Evolutionary conservation across 1,139 yeast genomes (phyloP).

Genomic region (Taphrina betulina): DNA sequence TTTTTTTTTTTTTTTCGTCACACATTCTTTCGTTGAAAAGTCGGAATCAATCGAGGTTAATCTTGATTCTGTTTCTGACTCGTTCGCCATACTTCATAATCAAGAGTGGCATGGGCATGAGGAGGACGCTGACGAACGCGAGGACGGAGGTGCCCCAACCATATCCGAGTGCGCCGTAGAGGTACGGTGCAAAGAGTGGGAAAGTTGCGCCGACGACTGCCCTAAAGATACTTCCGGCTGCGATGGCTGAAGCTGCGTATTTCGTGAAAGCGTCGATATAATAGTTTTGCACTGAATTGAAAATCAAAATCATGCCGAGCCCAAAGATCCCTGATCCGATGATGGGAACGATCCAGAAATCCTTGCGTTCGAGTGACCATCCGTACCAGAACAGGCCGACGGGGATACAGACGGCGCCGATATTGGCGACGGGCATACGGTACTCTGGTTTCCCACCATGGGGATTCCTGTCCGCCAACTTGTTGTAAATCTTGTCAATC

Average conservation of each 20-base stretch:
- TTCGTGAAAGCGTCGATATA: slow-evolving; percentile 55
- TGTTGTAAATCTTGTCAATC: slow-evolving; percentile 44
- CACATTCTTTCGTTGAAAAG: no score
- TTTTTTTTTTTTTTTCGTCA: no score
- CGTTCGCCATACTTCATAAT: slow-evolving; percentile 58
- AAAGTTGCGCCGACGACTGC: slow-evolving; percentile 62
- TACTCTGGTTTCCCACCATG: slow-evolving; percentile 46
- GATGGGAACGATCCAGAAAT: slow-evolving; percentile 37
- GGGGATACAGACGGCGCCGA: slow-evolving; percentile 28
- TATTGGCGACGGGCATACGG: slow-evolving; percentile 16
- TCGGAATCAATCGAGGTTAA: slow-evolving; percentile 1
- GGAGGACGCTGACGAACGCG: slow-evolving; percentile 79
- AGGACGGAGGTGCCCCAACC: slow-evolving; percentile 83
- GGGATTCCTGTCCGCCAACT: slow-evolving; percentile 25
- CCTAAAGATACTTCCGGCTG: slow-evolving; percentile 66
- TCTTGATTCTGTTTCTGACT: slow-evolving; percentile 37
- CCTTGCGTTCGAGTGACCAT: slow-evolving; percentile 35
- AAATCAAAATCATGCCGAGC: slow-evolving; percentile 34
- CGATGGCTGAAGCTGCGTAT: slow-evolving; percentile 66
- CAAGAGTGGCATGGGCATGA: slow-evolving; percentile 72
- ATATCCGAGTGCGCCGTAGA: slow-evolving; percentile 70
- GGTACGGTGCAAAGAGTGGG: slow-evolving; percentile 64
- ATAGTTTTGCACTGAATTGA: slow-evolving; percentile 52
- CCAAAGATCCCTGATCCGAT: slow-evolving; percentile 37
- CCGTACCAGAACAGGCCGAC: slow-evolving; percentile 38